phyloP scores from a whole-genome alignment of 805 yeast genomes.

The Ogataea sp. region DNA sequence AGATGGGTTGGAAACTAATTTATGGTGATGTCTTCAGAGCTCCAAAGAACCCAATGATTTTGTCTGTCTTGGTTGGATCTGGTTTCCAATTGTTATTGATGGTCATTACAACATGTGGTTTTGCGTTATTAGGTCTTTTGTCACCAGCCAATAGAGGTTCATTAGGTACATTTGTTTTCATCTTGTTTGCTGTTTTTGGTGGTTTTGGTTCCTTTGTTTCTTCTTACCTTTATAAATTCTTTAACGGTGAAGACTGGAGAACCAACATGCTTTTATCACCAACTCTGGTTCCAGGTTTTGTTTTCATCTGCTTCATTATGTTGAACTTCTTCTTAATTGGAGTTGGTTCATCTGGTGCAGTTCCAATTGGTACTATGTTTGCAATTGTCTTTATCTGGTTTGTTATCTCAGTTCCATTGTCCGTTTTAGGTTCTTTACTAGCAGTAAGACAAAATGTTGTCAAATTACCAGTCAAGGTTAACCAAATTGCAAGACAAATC shows the following conservation, averaged over 20 bases:
- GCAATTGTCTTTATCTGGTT: slow-evolving; percentile 84
- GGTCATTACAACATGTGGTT: slow-evolving; percentile 60
- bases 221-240: slow-evolving; percentile 75
- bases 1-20: slow-evolving; percentile 93
- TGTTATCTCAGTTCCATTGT: slow-evolving; percentile 73
- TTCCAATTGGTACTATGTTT: slow-evolving; percentile 83
- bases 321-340: slow-evolving; percentile 77
- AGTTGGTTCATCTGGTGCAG: slow-evolving; percentile 85
- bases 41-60: slow-evolving; percentile 60
- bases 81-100: slow-evolving; percentile 81
- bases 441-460: slow-evolving; percentile 50
- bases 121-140: slow-evolving; percentile 82
- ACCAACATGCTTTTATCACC: slow-evolving; percentile 80
- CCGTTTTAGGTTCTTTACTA: slow-evolving; percentile 73
- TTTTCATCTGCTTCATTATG: slow-evolving; percentile 55
- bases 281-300: slow-evolving; percentile 69
- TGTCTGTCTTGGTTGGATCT: slow-evolving; percentile 79
- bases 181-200: slow-evolving; percentile 75
- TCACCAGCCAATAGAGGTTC: slow-evolving; percentile 96
- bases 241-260: slow-evolving; percentile 91
- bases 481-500: slow-evolving; percentile 94
- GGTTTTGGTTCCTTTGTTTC: slow-evolving; percentile 83
- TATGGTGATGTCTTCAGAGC: slow-evolving; percentile 93
- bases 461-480: slow-evolving; percentile 69
- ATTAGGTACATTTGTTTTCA: slow-evolving; percentile 80